Evolutionary conservation across 2,329 filamentous ascomycete species (phyloP), one percentile per base, ranked within the genome.

Genomic region (Lachnellula cervina): DNA sequence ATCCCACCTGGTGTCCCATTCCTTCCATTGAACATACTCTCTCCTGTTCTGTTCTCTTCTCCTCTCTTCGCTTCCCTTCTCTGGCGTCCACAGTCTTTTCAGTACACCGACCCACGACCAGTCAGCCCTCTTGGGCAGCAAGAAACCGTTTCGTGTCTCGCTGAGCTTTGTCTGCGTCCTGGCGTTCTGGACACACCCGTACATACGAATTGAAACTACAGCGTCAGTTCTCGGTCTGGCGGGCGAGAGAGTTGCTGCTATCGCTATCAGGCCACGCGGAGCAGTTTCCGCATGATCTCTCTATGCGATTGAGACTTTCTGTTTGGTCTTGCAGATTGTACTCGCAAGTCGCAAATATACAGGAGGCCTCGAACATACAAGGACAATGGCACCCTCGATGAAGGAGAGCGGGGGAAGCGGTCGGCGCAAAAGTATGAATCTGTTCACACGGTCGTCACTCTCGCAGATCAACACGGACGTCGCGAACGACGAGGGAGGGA

Each of bases 371-470:
- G 56, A 60, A 49, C 7, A 44, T 11, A n/a, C 8, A 46, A 38
- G 59, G 52, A 52, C 55, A 49, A 69, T 69, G 67, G 62, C 66
- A 38, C 65, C 63, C 49, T 49, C 38, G 44, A 47, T 46, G 19
- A 62, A 62, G 37, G 63, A 64, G 46, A 54, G 57, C 51, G 56
- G 43, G 38, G 48, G 40, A n/a, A 60, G 19, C 13, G 57, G 49
- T 28, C 58, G 68, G 42, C 65, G 66, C 19, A 68, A 66, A 60
- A 69, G 66, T 56, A 57, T 68, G 19, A 67, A 63, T 54, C 51
- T 68, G 17, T 66, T 69, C 47, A 61, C 64, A 13, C 60, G 64
- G 51, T 51, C 52, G 32, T 61, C 61, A 2, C 52, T 68, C 17
- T 52, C 63, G 38, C 66, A 65, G 11, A 62, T 67, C 52, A 67